These are phyloP conservation scores for Fusarium newnesense DNA, from an alignment of 2,329 filamentous ascomycete species.

Conservation along the genomic window DNA sequence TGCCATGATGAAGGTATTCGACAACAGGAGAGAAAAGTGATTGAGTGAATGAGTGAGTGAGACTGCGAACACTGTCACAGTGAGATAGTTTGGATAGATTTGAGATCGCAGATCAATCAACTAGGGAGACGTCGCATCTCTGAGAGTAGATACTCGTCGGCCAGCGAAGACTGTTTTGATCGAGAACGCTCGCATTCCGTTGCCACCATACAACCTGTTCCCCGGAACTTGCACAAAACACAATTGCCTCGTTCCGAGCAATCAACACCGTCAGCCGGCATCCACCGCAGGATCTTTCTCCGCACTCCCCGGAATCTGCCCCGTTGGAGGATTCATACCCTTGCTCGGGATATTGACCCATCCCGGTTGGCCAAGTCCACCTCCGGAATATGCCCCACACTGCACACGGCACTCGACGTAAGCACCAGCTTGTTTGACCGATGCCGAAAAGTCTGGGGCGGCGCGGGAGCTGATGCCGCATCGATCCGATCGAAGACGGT, in stretches of 20 bases:
- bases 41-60: background rate
- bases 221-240: background rate
- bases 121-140: background rate
- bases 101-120: background rate
- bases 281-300: background rate
- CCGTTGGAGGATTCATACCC: background rate
- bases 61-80: background rate
- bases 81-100: too few relatives aligned
- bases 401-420: background rate
- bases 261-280: background rate
- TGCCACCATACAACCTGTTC: background rate
- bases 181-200: background rate
- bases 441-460: background rate
- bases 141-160: background rate
- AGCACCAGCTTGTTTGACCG: background rate
- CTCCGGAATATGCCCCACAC: background rate
- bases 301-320: background rate
- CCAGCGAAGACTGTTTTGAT: background rate
- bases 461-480: background rate
- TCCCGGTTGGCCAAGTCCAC: background rate
- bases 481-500: background rate
- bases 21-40: background rate
- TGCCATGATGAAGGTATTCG: background rate
- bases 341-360: background rate
- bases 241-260: rapidly evolving